Evolutionary conservation across 345 rosid species (phyloP).

Genomic region (Lepidium aucheri): DNA sequence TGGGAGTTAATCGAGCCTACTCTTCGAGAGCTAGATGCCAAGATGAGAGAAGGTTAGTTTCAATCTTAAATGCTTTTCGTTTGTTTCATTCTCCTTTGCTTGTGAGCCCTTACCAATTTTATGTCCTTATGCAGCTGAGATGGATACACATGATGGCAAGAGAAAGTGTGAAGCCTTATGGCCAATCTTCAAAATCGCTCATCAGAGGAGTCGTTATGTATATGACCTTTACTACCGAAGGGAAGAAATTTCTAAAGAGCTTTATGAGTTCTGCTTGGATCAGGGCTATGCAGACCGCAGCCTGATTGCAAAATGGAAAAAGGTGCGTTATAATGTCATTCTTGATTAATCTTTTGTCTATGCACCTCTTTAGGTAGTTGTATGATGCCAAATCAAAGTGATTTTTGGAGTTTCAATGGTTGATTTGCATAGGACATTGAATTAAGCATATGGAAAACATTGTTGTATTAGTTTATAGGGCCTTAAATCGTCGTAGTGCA

Average conservation of each 20-base stretch:
- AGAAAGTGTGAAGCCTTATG: slow-evolving; percentile 74
- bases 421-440: background rate
- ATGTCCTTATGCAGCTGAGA: slow-evolving; percentile 47
- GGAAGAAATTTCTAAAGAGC: slow-evolving; percentile 65
- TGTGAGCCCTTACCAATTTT: background rate
- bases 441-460: background rate
- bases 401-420: background rate
- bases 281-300: slow-evolving; percentile 62
- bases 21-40: slow-evolving; percentile 48
- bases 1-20: slow-evolving; percentile 87
- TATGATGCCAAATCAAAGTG: background rate
- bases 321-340: background rate
- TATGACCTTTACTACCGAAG: slow-evolving; percentile 58
- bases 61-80: background rate
- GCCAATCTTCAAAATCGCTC: slow-evolving; percentile 75
- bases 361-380: background rate
- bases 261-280: slow-evolving; percentile 71
- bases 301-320: slow-evolving; percentile 70
- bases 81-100: background rate
- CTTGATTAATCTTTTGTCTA: background rate
- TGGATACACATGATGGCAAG: slow-evolving; percentile 72
- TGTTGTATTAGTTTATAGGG: background rate
- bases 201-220: slow-evolving; percentile 70
- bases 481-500: background rate
- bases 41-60: slow-evolving; percentile 73